Evolutionary conservation across 2,329 filamentous ascomycete genomes (phyloP).

Genomic region (Penicillium sp.): DNA sequence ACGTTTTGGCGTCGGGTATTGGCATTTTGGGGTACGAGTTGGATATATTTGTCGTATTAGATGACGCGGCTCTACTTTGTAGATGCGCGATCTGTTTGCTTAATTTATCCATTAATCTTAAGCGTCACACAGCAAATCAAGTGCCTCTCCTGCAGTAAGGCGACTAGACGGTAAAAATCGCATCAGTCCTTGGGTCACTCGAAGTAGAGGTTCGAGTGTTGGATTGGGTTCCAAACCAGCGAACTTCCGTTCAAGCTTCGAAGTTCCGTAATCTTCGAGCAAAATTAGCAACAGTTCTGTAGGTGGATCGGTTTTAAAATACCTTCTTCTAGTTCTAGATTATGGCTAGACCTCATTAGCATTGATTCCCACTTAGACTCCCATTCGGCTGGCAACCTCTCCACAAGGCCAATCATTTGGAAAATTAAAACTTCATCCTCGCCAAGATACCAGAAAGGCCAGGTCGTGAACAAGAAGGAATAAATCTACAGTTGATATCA

Average conservation of each 20-base stretch:
- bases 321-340: conserved; percentile 5
- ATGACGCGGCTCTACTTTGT: no score
- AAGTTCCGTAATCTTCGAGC: conserved; percentile 9
- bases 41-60: no score
- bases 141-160: conserved; percentile 19
- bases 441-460: conserved; percentile 23
- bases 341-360: conserved; percentile 5
- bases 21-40: no score
- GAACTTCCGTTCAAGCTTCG: conserved; percentile 21
- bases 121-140: conserved; percentile 10
- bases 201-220: conserved; percentile 15
- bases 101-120: not conserved
- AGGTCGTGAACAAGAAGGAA: conserved; percentile 21
- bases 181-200: conserved; percentile 26
- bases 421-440: conserved; percentile 17
- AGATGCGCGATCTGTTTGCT: not conserved
- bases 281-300: no score
- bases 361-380: conserved; percentile 23
- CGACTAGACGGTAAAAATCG: conserved; percentile 24
- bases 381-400: conserved; percentile 22
- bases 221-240: conserved; percentile 11
- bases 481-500: conserved; percentile 20
- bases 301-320: no score
- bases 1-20: no score
- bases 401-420: conserved; percentile 29